Evolutionary conservation across 805 yeast genomes (phyloP), one percentile per base, ranked within the genome.

Genomic region (Helenozyma rhizophorensis): DNA sequence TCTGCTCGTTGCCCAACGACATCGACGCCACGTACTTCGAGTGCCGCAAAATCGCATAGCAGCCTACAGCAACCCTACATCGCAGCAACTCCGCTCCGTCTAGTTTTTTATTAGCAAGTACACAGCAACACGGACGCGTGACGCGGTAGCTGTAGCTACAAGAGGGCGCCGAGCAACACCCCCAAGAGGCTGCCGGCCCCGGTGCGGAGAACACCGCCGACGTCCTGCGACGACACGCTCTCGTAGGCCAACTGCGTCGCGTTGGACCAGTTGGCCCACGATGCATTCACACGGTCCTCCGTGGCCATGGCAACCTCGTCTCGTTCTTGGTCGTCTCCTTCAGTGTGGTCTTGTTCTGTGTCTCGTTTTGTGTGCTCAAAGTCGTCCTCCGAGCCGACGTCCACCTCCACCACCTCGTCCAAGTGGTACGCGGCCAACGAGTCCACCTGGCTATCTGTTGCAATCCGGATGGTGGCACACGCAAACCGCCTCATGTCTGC

Each of bases 21-120:
- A 56, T 71, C 16, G 62, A 60, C 34, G 72, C 74, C 22, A 71
- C 76, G 1, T 70, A 72, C 40, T 71, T 72, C 43, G 77, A 72
- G 43, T 72, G 77, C 54, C 55, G 76, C 40, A 68, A 66, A 40
- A 69, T 59, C 27, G 39, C 36, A 2, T 46, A 33, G 28, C 10
- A 17, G 8, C 8, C 5, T 8, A 17, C 8, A 17, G 19, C 19
- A 17, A 5, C 19, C 8, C 5, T 8, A 17, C 19, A 17, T 6
- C 5, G 19, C 19, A 6, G 7, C 5, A 17, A 17, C 19, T 8
- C 19, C 19, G n/a, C n/a, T n/a, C n/a, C n/a, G n/a, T n/a, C n/a
- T n/a, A n/a, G n/a, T n/a, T n/a, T n/a, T n/a, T n/a, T n/a, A n/a
- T n/a, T n/a, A n/a, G n/a, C n/a, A n/a, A n/a, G n/a, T n/a, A n/a